Evolutionary conservation across 441 rosid species (phyloP).

Genomic region (Melastoma candidum): DNA sequence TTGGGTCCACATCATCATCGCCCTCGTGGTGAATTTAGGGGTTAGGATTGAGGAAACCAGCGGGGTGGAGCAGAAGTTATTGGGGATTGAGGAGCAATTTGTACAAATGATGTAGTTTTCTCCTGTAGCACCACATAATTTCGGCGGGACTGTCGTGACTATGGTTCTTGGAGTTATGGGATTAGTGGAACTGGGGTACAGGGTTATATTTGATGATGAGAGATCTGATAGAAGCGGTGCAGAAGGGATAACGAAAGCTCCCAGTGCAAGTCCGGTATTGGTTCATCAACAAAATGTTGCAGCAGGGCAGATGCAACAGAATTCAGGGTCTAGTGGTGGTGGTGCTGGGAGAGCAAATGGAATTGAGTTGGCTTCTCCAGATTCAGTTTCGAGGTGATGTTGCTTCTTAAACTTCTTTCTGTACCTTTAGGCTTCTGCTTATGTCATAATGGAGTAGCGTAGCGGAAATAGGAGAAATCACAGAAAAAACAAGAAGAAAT

Average conservation of each 20-base stretch:
- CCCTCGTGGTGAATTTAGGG: constrained; percentile 77
- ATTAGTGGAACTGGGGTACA: neutral
- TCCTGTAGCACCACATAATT: neutral
- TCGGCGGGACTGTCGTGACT: no score
- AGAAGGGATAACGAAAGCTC: constrained; percentile 13
- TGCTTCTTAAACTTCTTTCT: neutral
- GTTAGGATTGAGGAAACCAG: constrained; percentile 53
- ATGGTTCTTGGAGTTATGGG: no score
- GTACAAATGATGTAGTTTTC: constrained; percentile 42
- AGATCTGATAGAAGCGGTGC: constrained; percentile 70
- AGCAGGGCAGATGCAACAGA: constrained; percentile 41
- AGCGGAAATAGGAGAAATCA: no score
- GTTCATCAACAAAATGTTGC: constrained; percentile 35
- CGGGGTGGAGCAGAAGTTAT: constrained; percentile 34
- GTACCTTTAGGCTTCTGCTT: neutral
- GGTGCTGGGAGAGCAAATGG: no score
- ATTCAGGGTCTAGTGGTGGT: constrained; percentile 30
- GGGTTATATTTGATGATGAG: constrained; percentile 78
- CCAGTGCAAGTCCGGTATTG: constrained; percentile 29
- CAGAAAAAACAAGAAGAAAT: no score
- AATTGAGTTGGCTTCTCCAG: constrained; percentile 70
- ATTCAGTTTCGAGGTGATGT: constrained; percentile 80
- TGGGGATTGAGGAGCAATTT: constrained; percentile 84
- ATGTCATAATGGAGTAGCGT: no score
- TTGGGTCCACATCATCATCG: constrained; percentile 86